Evolutionary conservation across 202 grass and related monocot species (phyloP).

Genomic region (Panicum hallii): DNA sequence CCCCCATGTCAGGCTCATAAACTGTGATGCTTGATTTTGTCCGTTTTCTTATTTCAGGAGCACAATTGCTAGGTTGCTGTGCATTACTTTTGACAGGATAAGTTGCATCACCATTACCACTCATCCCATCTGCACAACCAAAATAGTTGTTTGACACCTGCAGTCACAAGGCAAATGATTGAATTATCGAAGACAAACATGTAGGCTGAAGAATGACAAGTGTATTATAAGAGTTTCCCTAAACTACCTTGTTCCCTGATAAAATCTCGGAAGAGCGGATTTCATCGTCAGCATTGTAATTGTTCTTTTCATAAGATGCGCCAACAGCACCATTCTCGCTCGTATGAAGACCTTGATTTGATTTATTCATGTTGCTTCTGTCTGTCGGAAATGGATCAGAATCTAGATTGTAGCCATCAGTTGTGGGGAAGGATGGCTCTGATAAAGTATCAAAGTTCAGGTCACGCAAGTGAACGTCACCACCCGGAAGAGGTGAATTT

Average conservation of each 20-base stretch:
- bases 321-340: constrained; percentile 54
- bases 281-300: constrained; percentile 49
- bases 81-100: constrained; percentile 61
- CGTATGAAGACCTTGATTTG: constrained; percentile 55
- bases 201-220: constrained; percentile 12
- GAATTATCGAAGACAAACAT: constrained; percentile 43
- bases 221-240: constrained; percentile 26
- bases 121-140: constrained; percentile 53
- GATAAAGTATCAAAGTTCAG: constrained; percentile 65
- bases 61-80: constrained; percentile 59
- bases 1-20: constrained; percentile 58
- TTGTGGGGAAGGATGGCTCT: constrained; percentile 61
- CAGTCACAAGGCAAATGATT: constrained; percentile 37
- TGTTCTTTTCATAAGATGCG: constrained; percentile 48
- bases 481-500: constrained; percentile 71
- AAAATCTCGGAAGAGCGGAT: constrained; percentile 50
- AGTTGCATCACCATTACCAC: constrained; percentile 54
- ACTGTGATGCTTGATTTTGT: constrained; percentile 66
- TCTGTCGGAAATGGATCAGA: constrained; percentile 52
- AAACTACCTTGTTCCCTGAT: constrained; percentile 57
- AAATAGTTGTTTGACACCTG: constrained; percentile 61
- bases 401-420: constrained; percentile 58
- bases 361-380: constrained; percentile 52
- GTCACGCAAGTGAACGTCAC: constrained; percentile 59
- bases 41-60: constrained; percentile 73